Evolutionary conservation across 176 grass and related monocot species (phyloP), one percentile per base, ranked within the genome.

Genomic region (Bothriochloa decipiens): DNA sequence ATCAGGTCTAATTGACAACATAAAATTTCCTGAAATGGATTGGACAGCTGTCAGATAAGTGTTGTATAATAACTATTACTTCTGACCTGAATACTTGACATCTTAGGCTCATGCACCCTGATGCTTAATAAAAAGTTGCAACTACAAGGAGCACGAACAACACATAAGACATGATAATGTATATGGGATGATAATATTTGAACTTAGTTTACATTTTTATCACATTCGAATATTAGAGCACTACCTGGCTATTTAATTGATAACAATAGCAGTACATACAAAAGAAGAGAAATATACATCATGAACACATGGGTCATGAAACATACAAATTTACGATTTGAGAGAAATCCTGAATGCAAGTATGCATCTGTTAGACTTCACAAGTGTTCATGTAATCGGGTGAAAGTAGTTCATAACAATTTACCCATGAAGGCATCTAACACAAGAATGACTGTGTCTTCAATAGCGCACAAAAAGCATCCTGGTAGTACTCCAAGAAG

Each of bases 1-100:
- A 50, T 91, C 64, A 75, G 94, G 94, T 81, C 86, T 96, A 82
- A 96, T 75, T 66, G 94, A 96, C 28, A 96, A 85, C 55, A 96
- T 85, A 79, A 93, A 96, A 53, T 93, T 93, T 82, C 94, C 94
- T 96, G 86, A 85, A 94, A 70, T 70, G 15, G 55, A 81, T 78
- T 77, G 22, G 36, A 78, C 20, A 82, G 58, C 46, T 17, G 26
- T 86, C 47, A 90, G 43, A 72, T 52, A 77, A 75, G 29, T 65
- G 26, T 9, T 1, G 0, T 80, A 65, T 68, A 32, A 73, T 11
- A 52, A 76, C 43, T 78, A 72, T 32, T n/a, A 69, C 43, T 3
- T 47, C 41, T 80, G 11, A 81, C 37, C 20, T 81, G 18, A 53
- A 68, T 50, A 36, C 3, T 47, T n/a, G 23, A 20, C 29, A 49